A percentile compares a stretch with the other conserved stretches of the same genome.
Evolutionary conservation across 345 rosid genomes (phyloP).

Genomic region (Populus simonii): DNA sequence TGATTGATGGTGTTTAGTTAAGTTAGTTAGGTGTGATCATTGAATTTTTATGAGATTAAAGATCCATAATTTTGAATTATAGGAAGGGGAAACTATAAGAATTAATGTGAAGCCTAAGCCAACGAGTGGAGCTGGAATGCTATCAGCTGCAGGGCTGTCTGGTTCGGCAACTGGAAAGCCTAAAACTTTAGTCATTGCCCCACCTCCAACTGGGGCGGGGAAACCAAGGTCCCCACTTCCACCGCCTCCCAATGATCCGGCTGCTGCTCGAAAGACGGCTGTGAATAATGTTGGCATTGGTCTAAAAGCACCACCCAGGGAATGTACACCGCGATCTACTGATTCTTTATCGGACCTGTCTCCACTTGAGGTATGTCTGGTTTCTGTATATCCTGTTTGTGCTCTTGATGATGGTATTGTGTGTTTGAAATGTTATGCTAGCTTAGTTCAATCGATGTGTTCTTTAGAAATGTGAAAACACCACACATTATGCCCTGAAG

Average conservation of each 20-base stretch:
- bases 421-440: neutral
- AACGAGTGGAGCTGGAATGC: conserved; percentile 90
- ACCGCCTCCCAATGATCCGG: conserved; percentile 94
- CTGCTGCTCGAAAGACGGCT: conserved; percentile 45
- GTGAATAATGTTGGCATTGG: conserved; percentile 16
- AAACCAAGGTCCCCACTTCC: conserved; percentile 78
- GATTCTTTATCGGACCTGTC: conserved; percentile 72
- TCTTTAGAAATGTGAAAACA: neutral
- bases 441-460: neutral
- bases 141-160: conserved; percentile 77
- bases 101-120: conserved; percentile 92
- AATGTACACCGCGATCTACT: conserved; percentile 33
- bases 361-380: conserved; percentile 60
- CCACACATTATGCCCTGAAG: neutral
- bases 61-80: conserved; percentile 1
- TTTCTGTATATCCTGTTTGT: neutral
- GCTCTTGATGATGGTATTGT: neutral
- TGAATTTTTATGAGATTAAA: neutral
- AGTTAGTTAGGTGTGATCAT: neutral
- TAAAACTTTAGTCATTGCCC: conserved; percentile 62
- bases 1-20: neutral
- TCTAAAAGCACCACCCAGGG: conserved; percentile 29
- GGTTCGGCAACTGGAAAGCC: conserved; percentile 59
- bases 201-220: conserved; percentile 64
- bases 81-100: conserved; percentile 99